Conservation (phyloP, 106 monocot species). For the Acanthochlamys bracteata region DNA sequence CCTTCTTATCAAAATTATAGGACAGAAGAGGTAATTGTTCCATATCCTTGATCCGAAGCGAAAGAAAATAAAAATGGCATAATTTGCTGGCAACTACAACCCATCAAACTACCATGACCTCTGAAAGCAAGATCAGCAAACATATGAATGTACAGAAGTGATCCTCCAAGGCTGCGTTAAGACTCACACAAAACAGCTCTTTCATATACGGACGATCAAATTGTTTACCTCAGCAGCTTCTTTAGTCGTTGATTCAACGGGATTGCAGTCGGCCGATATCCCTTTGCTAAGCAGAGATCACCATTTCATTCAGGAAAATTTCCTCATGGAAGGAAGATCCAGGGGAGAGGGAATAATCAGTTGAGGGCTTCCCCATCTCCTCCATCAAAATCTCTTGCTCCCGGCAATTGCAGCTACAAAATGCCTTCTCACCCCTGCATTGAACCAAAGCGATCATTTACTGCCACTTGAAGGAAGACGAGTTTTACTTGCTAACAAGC, state of each 20-base stretch:
- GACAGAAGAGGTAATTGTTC: background rate
- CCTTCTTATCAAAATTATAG: slow-evolving; percentile 12
- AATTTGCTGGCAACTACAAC: background rate
- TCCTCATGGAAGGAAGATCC: slow-evolving; percentile 4
- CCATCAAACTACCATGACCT: background rate
- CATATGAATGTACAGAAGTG: slow-evolving; percentile 7
- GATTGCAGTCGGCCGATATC: background rate
- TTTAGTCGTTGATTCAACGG: background rate
- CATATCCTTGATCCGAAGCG: background rate
- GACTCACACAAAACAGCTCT: slow-evolving; percentile 14
- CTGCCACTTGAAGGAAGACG: too few relatives aligned
- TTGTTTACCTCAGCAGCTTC: background rate
- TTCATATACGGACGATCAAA: slow-evolving; percentile 17
- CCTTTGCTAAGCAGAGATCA: background rate
- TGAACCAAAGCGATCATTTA: background rate
- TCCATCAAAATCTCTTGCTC: slow-evolving; percentile 29
- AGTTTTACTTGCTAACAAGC: too few relatives aligned
- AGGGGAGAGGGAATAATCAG: slow-evolving; percentile 2
- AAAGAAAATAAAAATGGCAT: background rate
- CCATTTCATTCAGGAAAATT: background rate
- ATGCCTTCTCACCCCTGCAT: slow-evolving; percentile 33
- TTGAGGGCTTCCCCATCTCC: slow-evolving; percentile 11
- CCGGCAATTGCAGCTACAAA: slow-evolving; percentile 42
- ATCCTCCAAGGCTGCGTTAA: slow-evolving; percentile 23
- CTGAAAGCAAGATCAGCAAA: slow-evolving; percentile 6